phyloP scores from a whole-genome alignment of 1,284 basidiomycete genomes.

The Jaminaea rosea region DNA sequence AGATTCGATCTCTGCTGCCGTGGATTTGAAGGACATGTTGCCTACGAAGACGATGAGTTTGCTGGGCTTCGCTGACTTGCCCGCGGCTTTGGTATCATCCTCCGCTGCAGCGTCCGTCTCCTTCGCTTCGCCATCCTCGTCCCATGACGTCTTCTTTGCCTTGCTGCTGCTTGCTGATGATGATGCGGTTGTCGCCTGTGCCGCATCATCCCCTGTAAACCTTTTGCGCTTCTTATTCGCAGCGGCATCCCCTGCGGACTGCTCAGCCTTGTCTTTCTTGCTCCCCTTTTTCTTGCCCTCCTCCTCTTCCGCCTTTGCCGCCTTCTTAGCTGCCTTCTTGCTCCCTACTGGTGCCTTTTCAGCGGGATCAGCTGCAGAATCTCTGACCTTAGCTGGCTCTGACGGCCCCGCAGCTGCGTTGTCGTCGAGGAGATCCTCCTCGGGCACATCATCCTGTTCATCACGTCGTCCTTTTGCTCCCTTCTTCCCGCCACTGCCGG shows the following conservation, averaged over 20 bases:
- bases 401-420: neutral
- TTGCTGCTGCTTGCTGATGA: constrained; percentile 2
- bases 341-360: constrained; percentile 1
- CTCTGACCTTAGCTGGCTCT: neutral
- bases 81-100: too few species aligned
- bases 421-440: constrained; percentile 3
- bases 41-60: constrained; percentile 41
- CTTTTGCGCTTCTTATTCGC: constrained; percentile 7
- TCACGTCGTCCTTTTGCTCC: neutral
- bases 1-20: constrained; percentile 28
- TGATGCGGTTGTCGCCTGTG: neutral
- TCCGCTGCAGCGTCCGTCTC: too few species aligned
- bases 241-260: neutral
- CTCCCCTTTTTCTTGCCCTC: constrained; percentile 14
- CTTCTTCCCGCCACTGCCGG: neutral
- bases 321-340: constrained; percentile 24
- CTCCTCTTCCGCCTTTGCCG: constrained; percentile 8
- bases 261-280: constrained; percentile 16
- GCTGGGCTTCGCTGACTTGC: too few species aligned
- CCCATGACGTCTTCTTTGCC: constrained; percentile 6
- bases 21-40: constrained; percentile 44
- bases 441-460: constrained; percentile 1
- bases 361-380: neutral
- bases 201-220: too few species aligned
- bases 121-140: neutral